Evolutionary conservation across 2,329 filamentous ascomycete genomes (phyloP).

Genomic region (Colletotrichum tanaceti): DNA sequence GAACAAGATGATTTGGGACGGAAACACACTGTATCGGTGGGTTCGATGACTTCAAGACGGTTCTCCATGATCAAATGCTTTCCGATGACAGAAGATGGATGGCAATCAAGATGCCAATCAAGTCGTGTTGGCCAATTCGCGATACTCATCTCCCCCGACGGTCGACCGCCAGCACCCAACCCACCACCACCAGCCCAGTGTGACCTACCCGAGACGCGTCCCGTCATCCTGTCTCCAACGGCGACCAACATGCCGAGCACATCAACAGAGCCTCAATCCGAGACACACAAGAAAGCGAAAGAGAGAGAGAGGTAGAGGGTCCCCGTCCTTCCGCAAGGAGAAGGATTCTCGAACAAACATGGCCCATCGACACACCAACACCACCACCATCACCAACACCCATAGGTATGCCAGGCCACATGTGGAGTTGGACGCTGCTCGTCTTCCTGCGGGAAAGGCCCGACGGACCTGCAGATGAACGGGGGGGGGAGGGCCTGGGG

Average conservation of each 20-base stretch:
- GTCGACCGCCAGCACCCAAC: no score
- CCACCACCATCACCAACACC: neutral
- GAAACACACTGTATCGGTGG: no score
- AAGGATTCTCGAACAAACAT: conserved; percentile 33
- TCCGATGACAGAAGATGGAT: no score
- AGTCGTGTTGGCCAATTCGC: no score
- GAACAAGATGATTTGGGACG: no score
- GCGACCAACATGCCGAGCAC: neutral
- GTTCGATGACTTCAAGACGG: no score
- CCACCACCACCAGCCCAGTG: no score
- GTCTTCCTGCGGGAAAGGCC: conserved; percentile 36
- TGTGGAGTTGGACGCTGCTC: conserved; percentile 26
- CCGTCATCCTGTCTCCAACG: neutral
- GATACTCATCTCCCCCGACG: no score
- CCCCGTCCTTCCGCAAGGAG: conserved; percentile 23
- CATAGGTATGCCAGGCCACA: neutral
- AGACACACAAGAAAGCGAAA: no score
- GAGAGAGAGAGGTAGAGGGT: neutral
- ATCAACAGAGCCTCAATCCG: conserved; percentile 17
- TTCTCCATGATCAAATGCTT: no score
- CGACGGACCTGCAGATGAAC: conserved; percentile 38
- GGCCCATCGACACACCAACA: conserved; percentile 1
- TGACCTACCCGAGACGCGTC: neutral
- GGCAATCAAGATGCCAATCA: no score
- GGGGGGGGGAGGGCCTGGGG: conserved; percentile 14